Percentiles rank a stretch among this genome's conserved stretches.
Conservation (phyloP, 805 yeast genomes). For the Ogataea nonfermentans region DNA sequence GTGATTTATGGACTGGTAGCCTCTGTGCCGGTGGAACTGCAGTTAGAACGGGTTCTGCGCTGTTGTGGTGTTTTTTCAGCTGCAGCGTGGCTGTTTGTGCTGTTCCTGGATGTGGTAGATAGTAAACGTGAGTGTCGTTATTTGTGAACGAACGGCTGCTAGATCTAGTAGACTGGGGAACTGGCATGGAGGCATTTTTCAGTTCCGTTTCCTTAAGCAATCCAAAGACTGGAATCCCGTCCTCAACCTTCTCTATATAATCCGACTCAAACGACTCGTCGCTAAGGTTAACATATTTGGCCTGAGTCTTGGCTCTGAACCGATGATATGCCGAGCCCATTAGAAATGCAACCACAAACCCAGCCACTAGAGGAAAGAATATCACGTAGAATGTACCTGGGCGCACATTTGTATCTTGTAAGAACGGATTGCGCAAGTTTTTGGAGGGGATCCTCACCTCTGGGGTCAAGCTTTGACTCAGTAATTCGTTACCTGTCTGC, state of each 20-base stretch:
- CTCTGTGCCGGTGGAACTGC: not conserved
- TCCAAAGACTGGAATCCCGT: conserved; percentile 6
- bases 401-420: conserved; percentile 16
- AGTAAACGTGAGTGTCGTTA: not conserved
- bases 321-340: conserved; percentile 22
- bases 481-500: too few relatives aligned
- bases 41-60: not conserved
- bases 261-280: conserved; percentile 19
- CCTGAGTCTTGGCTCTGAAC: conserved; percentile 24
- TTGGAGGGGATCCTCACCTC: conserved; percentile 18
- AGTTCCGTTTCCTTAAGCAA: not conserved
- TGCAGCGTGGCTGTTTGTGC: conserved; percentile 2
- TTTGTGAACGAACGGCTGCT: conserved; percentile 1
- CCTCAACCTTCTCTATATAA: conserved; percentile 6
- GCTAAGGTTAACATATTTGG: conserved; percentile 17
- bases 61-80: not conserved
- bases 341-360: conserved; percentile 23
- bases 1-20: conserved; percentile 17
- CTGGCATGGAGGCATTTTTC: not conserved
- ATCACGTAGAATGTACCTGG: conserved; percentile 32
- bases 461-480: conserved; percentile 1
- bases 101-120: conserved; percentile 2
- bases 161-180: conserved; percentile 1
- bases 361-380: conserved; percentile 28
- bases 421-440: conserved; percentile 24